Evolutionary conservation across 164 flowering plant genomes (phyloP).

Genomic region (Hamamelis virginiana): DNA sequence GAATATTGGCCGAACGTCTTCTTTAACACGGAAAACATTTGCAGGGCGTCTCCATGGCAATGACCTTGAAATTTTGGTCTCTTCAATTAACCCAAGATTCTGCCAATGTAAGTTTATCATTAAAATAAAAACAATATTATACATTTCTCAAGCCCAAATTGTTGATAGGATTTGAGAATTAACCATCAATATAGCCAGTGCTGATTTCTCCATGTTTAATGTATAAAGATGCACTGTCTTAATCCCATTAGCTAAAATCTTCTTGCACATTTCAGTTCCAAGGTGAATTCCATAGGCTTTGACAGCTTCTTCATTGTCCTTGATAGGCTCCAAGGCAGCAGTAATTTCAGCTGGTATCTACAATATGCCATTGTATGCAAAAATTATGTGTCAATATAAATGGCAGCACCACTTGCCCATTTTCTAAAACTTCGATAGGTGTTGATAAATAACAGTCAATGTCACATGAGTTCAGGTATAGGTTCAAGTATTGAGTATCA

Average conservation of each 20-base stretch:
- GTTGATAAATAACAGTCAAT: no score
- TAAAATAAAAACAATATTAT: neutral
- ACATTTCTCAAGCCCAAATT: conserved; percentile 5
- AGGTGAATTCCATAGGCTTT: conserved; percentile 86
- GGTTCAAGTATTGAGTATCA: no score
- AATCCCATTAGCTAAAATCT: conserved; percentile 87
- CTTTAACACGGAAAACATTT: conserved; percentile 75
- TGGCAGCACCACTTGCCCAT: conserved; percentile 4
- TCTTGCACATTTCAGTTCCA: conserved; percentile 99
- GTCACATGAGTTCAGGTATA: no score
- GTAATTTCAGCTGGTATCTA: conserved; percentile 80
- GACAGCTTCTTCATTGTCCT: conserved; percentile 98
- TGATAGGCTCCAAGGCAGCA: conserved; percentile 90
- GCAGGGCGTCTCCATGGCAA: conserved; percentile 94
- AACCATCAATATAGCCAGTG: conserved; percentile 85
- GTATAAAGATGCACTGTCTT: conserved; percentile 91
- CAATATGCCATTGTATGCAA: conserved; percentile 13
- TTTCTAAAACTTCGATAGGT: no score
- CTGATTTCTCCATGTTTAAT: conserved; percentile 92
- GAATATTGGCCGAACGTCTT: conserved; percentile 95
- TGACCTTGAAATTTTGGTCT: conserved; percentile 72
- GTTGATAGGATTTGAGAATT: conserved; percentile 8
- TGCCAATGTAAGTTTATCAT: conserved; percentile 26
- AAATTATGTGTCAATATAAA: neutral
- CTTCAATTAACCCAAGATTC: conserved; percentile 96